These are phyloP conservation scores for Medicago truncatula DNA, from an alignment of 306 rosid species.

Conservation along the genomic window DNA sequence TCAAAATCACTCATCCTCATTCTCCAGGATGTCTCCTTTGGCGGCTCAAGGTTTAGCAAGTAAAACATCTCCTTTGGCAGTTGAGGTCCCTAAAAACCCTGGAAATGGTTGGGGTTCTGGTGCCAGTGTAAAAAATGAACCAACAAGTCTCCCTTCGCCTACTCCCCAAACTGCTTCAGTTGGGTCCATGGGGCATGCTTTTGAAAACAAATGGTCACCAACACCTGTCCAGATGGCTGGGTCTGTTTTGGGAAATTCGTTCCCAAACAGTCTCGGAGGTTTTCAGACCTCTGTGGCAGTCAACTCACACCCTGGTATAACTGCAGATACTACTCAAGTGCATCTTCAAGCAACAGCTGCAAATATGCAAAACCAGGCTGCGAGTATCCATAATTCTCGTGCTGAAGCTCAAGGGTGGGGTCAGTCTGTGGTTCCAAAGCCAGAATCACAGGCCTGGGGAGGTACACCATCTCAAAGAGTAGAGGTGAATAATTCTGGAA, in stretches of 20 bases:
- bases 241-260: constrained; percentile 50
- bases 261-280: constrained; percentile 49
- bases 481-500: constrained; percentile 47
- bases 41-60: constrained; percentile 47
- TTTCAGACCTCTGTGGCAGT: constrained; percentile 49
- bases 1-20: constrained; percentile 52
- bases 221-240: constrained; percentile 54
- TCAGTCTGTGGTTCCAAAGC: constrained; percentile 47
- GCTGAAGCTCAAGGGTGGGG: constrained; percentile 71
- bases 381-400: constrained; percentile 51
- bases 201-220: constrained; percentile 69
- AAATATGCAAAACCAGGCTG: constrained; percentile 64
- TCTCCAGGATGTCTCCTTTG: constrained; percentile 57
- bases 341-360: constrained; percentile 66
- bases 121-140: constrained; percentile 53
- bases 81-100: constrained; percentile 68
- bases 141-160: constrained; percentile 93
- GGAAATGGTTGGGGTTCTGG: constrained; percentile 65
- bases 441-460: constrained; percentile 11
- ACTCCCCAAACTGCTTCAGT: constrained; percentile 77
- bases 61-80: constrained; percentile 57
- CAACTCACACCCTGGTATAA: constrained; percentile 48
- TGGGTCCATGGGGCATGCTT: constrained; percentile 56
- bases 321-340: constrained; percentile 46
- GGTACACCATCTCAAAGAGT: constrained; percentile 9